phyloP scores from a whole-genome alignment of 2,329 filamentous ascomycete species.

The Aspergillus uvarum region DNA sequence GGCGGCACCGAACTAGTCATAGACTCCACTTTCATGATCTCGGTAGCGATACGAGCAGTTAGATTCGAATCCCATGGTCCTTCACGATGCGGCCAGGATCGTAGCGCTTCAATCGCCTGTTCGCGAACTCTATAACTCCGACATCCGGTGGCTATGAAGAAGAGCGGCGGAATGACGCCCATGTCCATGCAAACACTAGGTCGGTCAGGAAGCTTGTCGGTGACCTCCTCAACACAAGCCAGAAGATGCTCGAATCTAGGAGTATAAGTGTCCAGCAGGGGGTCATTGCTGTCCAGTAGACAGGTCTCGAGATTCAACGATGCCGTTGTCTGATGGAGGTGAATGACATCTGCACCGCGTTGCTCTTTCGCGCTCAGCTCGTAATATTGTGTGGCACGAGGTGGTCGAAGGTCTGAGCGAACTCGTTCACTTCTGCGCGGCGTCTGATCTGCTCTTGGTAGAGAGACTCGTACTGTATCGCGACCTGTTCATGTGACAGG shows the following conservation, averaged over 20 bases:
- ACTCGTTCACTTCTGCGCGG: neutral
- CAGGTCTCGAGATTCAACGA: slow-evolving; percentile 11
- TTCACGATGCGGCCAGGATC: slow-evolving; percentile 33
- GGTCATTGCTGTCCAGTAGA: slow-evolving; percentile 8
- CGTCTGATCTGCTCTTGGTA: neutral
- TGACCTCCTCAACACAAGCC: slow-evolving; percentile 1
- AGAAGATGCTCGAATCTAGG: slow-evolving; percentile 9
- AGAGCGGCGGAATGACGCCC: slow-evolving; percentile 33
- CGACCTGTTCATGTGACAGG: neutral
- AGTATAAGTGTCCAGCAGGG: slow-evolving; percentile 7
- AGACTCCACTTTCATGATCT: slow-evolving; percentile 26
- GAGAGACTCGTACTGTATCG: neutral
- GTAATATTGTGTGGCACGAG: neutral
- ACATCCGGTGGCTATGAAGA: slow-evolving; percentile 35
- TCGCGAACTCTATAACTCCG: slow-evolving; percentile 24
- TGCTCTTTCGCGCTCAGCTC: slow-evolving; percentile 5
- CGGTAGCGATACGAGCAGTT: slow-evolving; percentile 28
- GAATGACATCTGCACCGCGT: slow-evolving; percentile 19
- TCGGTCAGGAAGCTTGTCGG: slow-evolving; percentile 6
- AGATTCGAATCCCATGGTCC: slow-evolving; percentile 37
- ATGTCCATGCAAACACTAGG: slow-evolving; percentile 28
- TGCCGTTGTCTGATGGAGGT: slow-evolving; percentile 13
- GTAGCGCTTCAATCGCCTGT: slow-evolving; percentile 30
- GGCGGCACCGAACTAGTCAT: neutral
- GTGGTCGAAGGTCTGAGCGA: neutral